Base-by-base conservation (phyloP, 257 asterid genomes). In the Marsdenia floribunda region DNA sequence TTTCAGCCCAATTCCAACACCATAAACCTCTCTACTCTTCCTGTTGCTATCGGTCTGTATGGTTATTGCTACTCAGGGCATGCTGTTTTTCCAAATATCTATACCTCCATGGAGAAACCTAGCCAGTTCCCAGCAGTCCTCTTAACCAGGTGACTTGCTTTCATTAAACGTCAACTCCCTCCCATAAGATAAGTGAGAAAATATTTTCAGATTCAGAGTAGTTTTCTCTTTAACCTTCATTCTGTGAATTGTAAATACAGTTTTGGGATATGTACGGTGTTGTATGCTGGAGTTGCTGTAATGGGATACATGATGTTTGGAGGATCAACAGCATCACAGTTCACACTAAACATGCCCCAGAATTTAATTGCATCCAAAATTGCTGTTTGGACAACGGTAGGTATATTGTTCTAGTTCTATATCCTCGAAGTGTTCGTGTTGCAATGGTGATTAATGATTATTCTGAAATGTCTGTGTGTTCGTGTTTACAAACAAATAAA, bases 31-130 rank as follows among this genome's bases (percentile, higher is more conserved):
- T 83, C 98, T 3, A 83, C 90, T 68, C 93, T 95, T 71, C 99
- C 99, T 0, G 99, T 95, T 73, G 97, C 99, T 42, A 81, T 95
- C 35, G 99, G 99, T 68, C 91, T 95, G 40, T 95, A 91, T 33
- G 99, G 98, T 50, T 95, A 84, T 75, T 95, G 98, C 89, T 95
- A 92, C 85, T 90, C 97, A 0, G 99, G 99, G 2, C 98, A 95
- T 65, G 98, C 98, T 14, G 96, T 95, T 46, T 88, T 95, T 60
- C 99, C 99, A 58, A 95, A 92, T 73, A 95, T 95, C 72, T 95
- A 95, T 77, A 83, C 93, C 2, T 95, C 99, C 10, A 82, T 95
- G 98, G 90, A 82, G 74, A 91, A 89, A 59, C 97, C 87, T 22
- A 87, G 82, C 73, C 94, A 91, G 85, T 95, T 74, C 81, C 91